Evolutionary conservation across 495 filamentous ascomycete genomes (phyloP), one percentile per base, ranked within the genome.

Genomic region (Filosporella fistucella): DNA sequence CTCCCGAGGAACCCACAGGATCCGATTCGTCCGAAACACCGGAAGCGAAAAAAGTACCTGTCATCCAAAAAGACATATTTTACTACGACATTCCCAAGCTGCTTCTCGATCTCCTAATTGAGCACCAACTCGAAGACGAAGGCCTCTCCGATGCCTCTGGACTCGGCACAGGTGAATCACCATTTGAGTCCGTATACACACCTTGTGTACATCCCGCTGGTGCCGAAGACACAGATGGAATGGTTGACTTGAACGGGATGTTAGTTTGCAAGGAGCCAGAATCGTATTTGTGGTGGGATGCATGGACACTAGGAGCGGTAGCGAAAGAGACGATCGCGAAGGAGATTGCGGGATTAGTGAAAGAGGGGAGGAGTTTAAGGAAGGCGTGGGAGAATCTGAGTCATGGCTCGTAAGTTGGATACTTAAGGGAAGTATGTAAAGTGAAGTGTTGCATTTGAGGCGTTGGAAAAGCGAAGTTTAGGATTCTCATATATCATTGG

Each of bases 241-340:
- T 44, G n/a, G 39, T 23, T 6, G 47, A 49, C 0, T 0, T 47
- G 2, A 45, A 51, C 22, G 52, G 52, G 4, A 30, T 44, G 25
- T 14, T 49, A 18, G 24, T 57, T 3, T 60, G 57, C 38, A 47
- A 40, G 10, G 28, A 48, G 12, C 57, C 57, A 4, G 46, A 50
- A 11, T 41, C 43, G 0, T 55, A 51, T 25, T 30, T 60, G n/a
- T 60, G 47, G 24, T 60, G 46, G 45, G 57, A 60, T 48, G 41
- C 41, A 2, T 60, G 46, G 10, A 54, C 32, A 14, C 17, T 60
- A 8, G 57, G 57, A 4, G 2, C 28, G 6, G 14, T 26, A 1
- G 50, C 43, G 24, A 54, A 52, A 6, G 21, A 26, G 4, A 33
- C 11, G 33, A 49, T 60, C 14, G 57, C 49, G 30, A 39, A 32